phyloP scores from a whole-genome alignment of 495 filamentous ascomycete species.

The Cenococcum geophilum region DNA sequence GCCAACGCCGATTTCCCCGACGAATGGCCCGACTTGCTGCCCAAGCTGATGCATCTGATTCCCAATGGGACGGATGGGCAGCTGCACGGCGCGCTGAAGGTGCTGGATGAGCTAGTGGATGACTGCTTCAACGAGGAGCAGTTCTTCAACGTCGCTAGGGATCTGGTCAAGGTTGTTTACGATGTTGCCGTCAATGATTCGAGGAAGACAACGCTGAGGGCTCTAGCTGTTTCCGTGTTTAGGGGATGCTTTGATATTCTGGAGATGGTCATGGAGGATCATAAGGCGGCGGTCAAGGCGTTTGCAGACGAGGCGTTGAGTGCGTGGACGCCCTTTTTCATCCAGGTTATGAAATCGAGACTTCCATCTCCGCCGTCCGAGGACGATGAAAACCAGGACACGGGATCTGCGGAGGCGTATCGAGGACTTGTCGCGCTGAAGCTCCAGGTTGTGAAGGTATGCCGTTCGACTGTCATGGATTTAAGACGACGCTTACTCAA shows the following conservation, averaged over 20 bases:
- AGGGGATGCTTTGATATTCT: constrained; percentile 86
- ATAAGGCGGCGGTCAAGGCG: constrained; percentile 71
- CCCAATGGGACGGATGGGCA: constrained; percentile 63
- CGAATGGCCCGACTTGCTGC: constrained; percentile 82
- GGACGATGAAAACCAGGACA: constrained; percentile 49
- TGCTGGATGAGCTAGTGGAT: constrained; percentile 84
- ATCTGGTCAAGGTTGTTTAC: constrained; percentile 76
- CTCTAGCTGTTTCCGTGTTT: constrained; percentile 82
- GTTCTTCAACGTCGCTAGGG: constrained; percentile 79
- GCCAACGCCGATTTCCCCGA: constrained; percentile 90
- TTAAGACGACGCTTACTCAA: neutral
- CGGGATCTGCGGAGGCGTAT: constrained; percentile 45
- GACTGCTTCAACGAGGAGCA: constrained; percentile 89
- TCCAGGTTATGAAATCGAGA: constrained; percentile 60
- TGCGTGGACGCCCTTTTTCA: constrained; percentile 83
- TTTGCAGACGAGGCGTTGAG: constrained; percentile 82
- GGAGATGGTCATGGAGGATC: constrained; percentile 90
- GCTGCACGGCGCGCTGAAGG: constrained; percentile 80
- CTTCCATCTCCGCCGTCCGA: constrained; percentile 59
- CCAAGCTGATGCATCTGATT: constrained; percentile 70
- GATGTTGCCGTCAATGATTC: constrained; percentile 68
- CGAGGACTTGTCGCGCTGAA: constrained; percentile 80
- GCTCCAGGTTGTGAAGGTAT: constrained; percentile 75
- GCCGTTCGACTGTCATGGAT: neutral
- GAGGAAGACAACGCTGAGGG: constrained; percentile 67